Conservation (phyloP, 1,139 yeast species). For the Debaryomyces singareniensis region DNA sequence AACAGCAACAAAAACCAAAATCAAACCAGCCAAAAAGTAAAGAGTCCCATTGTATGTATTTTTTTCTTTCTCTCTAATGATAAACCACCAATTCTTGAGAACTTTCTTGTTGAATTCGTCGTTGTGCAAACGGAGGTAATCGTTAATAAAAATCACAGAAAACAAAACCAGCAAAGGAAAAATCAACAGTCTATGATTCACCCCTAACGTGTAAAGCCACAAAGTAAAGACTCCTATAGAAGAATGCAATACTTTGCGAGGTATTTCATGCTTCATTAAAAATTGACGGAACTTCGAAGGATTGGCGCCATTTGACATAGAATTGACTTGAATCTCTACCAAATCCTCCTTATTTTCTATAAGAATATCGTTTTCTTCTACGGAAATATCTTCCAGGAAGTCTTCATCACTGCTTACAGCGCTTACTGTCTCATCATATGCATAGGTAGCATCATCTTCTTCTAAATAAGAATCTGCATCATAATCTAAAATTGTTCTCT, state of each 20-base stretch:
- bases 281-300: conserved; percentile 37
- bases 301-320: neutral
- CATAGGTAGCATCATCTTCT: conserved; percentile 33
- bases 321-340: neutral
- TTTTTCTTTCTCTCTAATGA: conserved; percentile 80
- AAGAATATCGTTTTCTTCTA: conserved; percentile 8
- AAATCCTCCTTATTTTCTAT: conserved; percentile 6
- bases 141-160: conserved; percentile 52
- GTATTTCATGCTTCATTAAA: conserved; percentile 75
- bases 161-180: conserved; percentile 52
- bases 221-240: conserved; percentile 80
- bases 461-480: conserved; percentile 29
- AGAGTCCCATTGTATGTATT: conserved; percentile 71
- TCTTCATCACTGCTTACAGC: conserved; percentile 13
- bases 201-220: conserved; percentile 62
- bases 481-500: conserved; percentile 19
- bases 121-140: conserved; percentile 58
- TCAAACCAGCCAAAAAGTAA: conserved; percentile 76
- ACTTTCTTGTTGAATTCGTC: conserved; percentile 58
- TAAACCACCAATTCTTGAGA: conserved; percentile 62
- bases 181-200: conserved; percentile 50
- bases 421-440: conserved; percentile 18
- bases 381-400: conserved; percentile 9
- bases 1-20: conserved; percentile 59
- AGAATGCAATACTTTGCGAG: conserved; percentile 81